These are phyloP conservation scores for Obelidium mucronatum DNA, from an alignment of 192 early-diverging fungal genomes.

Conservation along the genomic window DNA sequence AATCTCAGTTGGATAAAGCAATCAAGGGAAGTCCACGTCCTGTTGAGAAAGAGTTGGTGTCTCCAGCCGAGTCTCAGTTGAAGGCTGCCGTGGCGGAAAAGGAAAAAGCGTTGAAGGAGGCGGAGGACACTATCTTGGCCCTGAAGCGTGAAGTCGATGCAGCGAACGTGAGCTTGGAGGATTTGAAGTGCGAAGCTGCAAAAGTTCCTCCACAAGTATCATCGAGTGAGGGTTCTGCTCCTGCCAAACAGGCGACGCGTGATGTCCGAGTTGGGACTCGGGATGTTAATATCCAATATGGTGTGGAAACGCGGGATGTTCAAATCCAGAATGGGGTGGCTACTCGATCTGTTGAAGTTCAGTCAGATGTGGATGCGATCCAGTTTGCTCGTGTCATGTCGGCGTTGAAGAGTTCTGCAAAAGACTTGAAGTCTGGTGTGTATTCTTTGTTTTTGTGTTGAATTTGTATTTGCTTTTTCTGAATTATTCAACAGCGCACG, in stretches of 20 bases:
- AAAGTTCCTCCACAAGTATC: background rate
- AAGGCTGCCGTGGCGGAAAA: background rate
- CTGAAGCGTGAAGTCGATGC: background rate
- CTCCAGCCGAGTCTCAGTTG: background rate
- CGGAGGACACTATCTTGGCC: background rate
- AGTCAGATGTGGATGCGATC: conserved; percentile 8
- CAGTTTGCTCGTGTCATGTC: conserved; percentile 2
- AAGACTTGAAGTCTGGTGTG: conserved; percentile 6
- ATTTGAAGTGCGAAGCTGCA: background rate
- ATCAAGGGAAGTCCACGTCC: background rate
- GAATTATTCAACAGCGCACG: background rate
- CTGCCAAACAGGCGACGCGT: background rate
- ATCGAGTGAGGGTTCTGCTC: too few relatives aligned
- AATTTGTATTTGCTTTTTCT: background rate
- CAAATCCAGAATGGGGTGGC: background rate
- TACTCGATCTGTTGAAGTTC: background rate
- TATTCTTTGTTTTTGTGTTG: background rate
- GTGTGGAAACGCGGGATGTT: background rate
- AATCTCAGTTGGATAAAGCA: conserved; percentile 2
- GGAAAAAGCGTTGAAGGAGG: background rate
- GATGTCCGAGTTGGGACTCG: background rate
- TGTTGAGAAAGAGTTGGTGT: too few relatives aligned
- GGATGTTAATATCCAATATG: background rate
- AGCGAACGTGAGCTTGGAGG: background rate
- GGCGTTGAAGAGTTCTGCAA: background rate